phyloP scores from a whole-genome alignment of 352 stramenopile genomes.

The Globisporangium perplexum region DNA sequence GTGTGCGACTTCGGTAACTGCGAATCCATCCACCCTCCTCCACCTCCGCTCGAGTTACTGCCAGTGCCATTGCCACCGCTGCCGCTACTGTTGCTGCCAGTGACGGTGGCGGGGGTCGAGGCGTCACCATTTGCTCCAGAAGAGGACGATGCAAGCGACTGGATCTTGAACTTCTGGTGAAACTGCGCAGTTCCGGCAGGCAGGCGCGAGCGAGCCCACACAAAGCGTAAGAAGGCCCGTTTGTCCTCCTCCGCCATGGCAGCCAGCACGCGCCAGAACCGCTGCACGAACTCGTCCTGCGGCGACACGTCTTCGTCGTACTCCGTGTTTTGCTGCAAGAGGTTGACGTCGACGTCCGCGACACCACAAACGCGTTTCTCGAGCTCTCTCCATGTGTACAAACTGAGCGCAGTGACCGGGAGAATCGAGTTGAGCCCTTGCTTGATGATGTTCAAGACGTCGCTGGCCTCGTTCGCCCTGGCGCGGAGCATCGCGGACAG shows the following conservation, averaged over 20 bases:
- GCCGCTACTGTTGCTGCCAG: background rate
- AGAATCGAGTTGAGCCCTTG: conserved; percentile 74
- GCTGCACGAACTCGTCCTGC: conserved; percentile 61
- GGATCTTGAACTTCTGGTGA: conserved; percentile 86
- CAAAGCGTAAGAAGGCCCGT: conserved; percentile 73
- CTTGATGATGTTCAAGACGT: conserved; percentile 66
- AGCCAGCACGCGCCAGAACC: conserved; percentile 74
- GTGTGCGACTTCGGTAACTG: conserved; percentile 85
- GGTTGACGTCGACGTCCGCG: conserved; percentile 61
- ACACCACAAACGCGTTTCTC: conserved; percentile 70
- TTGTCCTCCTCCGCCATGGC: conserved; percentile 59
- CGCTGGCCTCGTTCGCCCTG: conserved; percentile 31
- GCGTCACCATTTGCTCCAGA: conserved; percentile 1
- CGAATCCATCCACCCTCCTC: conserved; percentile 33
- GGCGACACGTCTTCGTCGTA: conserved; percentile 74
- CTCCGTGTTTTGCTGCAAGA: conserved; percentile 74
- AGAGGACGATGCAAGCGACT: conserved; percentile 32
- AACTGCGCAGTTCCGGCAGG: conserved; percentile 59
- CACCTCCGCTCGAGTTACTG: background rate
- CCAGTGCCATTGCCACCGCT: background rate
- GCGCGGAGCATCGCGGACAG: conserved; percentile 33
- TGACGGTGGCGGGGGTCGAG: background rate
- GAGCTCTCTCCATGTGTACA: conserved; percentile 67
- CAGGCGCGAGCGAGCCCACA: conserved; percentile 72
- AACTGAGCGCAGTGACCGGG: conserved; percentile 41